Conservation (phyloP, 192 early-diverging fungal genomes). For the Coemansia sp. region DNA sequence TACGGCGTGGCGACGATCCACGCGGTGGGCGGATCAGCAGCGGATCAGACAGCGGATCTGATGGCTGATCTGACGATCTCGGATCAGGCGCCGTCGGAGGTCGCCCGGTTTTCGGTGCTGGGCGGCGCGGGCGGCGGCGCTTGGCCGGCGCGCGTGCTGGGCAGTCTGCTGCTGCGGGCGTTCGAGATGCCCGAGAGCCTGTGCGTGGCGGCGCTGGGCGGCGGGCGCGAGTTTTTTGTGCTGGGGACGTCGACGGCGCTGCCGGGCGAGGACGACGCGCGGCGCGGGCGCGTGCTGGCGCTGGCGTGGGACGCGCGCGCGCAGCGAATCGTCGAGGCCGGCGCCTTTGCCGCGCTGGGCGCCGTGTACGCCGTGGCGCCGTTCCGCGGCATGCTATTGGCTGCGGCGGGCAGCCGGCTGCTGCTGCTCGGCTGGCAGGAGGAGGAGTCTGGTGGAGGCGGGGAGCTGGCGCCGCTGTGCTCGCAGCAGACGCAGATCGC, state of each 20-base stretch:
- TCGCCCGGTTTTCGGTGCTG: slow-evolving; percentile 62
- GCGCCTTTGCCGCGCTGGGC: slow-evolving; percentile 59
- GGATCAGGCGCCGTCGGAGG: slow-evolving; percentile 38
- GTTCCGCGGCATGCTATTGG: slow-evolving; percentile 69
- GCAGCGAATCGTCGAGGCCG: slow-evolving; percentile 60
- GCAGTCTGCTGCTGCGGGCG: slow-evolving; percentile 19
- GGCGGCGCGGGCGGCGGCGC: slow-evolving; percentile 55
- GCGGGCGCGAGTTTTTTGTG: no score
- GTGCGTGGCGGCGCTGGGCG: slow-evolving; percentile 32
- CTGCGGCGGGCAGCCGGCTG: slow-evolving; percentile 63
- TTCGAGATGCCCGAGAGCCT: slow-evolving; percentile 45
- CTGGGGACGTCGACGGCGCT: slow-evolving; percentile 73
- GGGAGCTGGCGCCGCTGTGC: slow-evolving; percentile 34
- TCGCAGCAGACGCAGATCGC: slow-evolving; percentile 63
- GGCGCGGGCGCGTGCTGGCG: slow-evolving; percentile 74
- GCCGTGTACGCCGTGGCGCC: slow-evolving; percentile 62
- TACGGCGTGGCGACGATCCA: slow-evolving; percentile 69
- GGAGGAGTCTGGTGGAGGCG: background rate
- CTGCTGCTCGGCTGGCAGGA: slow-evolving; percentile 45
- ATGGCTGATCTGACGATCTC: background rate
- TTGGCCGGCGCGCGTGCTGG: slow-evolving; percentile 64
- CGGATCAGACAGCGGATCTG: slow-evolving; percentile 20
- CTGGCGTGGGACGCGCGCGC: slow-evolving; percentile 57
- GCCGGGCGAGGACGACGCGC: slow-evolving; percentile 65
- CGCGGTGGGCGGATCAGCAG: no score